These are phyloP conservation scores for Aeschynomene evenia DNA, from an alignment of 306 rosid species.

Conservation along the genomic window DNA sequence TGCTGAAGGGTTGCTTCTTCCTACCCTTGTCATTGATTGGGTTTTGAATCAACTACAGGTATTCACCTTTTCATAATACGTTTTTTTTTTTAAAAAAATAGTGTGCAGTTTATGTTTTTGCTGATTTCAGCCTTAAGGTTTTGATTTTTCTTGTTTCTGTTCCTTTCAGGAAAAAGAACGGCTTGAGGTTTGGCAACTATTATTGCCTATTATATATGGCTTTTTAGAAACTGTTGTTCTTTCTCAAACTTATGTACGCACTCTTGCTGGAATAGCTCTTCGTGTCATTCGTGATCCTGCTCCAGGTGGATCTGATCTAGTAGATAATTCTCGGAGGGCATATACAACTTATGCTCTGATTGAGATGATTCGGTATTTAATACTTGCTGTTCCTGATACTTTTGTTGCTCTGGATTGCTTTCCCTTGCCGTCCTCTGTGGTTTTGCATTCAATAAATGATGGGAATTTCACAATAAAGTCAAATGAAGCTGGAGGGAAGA, in stretches of 20 bases:
- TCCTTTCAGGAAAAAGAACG: constrained; percentile 72
- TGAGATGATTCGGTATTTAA: constrained; percentile 88
- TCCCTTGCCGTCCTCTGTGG: constrained; percentile 75
- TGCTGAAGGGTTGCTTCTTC: constrained; percentile 82
- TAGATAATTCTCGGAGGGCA: constrained; percentile 84
- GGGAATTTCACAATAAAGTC: constrained; percentile 63
- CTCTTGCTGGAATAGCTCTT: constrained; percentile 74
- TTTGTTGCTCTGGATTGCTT: constrained; percentile 96
- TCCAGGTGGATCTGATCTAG: constrained; percentile 96
- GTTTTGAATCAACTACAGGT: constrained; percentile 91
- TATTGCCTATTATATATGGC: constrained; percentile 87
- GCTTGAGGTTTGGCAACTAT: constrained; percentile 80
- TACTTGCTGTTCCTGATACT: constrained; percentile 80
- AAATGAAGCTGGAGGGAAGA: constrained; percentile 58
- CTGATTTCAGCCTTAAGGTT: constrained; percentile 28
- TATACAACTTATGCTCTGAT: constrained; percentile 73
- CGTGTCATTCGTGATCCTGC: constrained; percentile 76
- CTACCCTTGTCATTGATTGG: constrained; percentile 91
- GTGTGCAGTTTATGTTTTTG: neutral
- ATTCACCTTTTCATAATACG: neutral
- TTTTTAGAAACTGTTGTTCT: constrained; percentile 77
- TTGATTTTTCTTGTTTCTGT: constrained; percentile 30
- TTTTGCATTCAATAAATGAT: constrained; percentile 62
- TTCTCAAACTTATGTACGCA: constrained; percentile 85
- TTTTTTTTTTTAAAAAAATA: no score